Evolutionary conservation across 192 early-diverging fungal genomes (phyloP), one percentile per base, ranked within the genome.

Genomic region (Rhizophagus sp.): DNA sequence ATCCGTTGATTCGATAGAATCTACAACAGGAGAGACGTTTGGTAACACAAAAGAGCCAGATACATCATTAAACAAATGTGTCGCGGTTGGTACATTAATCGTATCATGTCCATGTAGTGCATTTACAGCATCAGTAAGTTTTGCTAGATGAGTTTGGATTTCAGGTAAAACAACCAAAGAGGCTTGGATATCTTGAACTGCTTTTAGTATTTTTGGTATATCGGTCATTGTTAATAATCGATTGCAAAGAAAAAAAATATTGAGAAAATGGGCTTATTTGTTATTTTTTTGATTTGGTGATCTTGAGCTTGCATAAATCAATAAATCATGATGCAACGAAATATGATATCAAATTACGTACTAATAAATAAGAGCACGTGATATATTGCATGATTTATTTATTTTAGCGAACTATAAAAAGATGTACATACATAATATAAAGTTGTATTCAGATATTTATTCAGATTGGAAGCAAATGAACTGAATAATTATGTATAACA

Each of bases 161-260:
- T 76, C 74, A 33, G 74, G 74, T 63, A 76, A 41, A 34, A 76
- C n/a, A 36, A 62, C 11, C 34, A 76, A 76, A 2, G 74, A 61
- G 15, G 34, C n/a, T 62, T 63, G 50, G 15, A 76, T 76, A 61
- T 76, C 74, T 44, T 62, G 24, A 19, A 75, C 33, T 1, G 73
- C 19, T 19, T 76, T 61, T 24, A 76, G 6, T 39, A 76, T 36
- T 11, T 61, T 36, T 19, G 52, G 3, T 17, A 27, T 30, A 33
- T 67, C 65, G 6, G n/a, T 33, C 65, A 67, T 67, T 17, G 25
- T 67, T 34, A 33, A 13, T 67, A 5, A 5, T 64, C 12, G 17
- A 27, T 64, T 64, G 8, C 17, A 57, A 57, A 13, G 17, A 5
- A 57, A 19, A 57, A 57, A 22, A 57, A 57, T 19, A 57, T 5